A percentile compares a stretch with the other conserved stretches of the same genome.
Evolutionary conservation across 306 rosid species (phyloP).

Genomic region (Neltuma alba): DNA sequence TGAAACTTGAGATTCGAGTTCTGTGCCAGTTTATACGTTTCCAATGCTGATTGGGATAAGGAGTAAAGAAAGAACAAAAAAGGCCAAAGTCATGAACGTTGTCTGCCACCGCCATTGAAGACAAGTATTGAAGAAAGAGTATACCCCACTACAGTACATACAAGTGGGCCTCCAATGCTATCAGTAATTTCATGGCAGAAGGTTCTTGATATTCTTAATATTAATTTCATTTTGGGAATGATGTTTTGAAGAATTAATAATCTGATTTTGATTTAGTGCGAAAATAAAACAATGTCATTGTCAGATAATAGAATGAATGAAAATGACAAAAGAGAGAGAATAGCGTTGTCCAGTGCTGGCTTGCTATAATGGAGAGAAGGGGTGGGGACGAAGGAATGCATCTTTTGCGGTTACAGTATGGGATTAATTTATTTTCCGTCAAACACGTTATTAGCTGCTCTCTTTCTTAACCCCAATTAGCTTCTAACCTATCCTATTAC

Average conservation of each 20-base stretch:
- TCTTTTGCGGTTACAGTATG: neutral
- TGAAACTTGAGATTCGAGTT: neutral
- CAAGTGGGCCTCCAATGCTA: conserved; percentile 21
- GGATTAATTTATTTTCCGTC: no score
- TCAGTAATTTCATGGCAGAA: neutral
- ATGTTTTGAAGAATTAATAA: neutral
- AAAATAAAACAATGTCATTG: neutral
- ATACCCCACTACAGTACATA: neutral
- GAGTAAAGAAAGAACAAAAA: conserved; percentile 22
- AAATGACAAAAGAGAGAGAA: neutral
- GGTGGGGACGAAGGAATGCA: neutral
- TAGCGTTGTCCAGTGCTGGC: neutral
- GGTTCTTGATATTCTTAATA: neutral
- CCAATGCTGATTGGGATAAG: neutral
- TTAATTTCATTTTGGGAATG: neutral
- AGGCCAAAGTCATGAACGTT: conserved; percentile 17
- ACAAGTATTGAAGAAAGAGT: neutral
- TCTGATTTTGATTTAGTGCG: neutral
- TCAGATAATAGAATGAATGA: neutral
- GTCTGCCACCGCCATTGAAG: conserved; percentile 32
- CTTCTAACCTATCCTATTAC: no score
- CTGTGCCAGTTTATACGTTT: neutral
- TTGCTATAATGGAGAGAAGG: neutral
- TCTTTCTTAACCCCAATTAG: no score
- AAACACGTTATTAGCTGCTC: no score